A percentile compares a stretch with the other conserved stretches of the same genome.
Evolutionary conservation across 2,329 filamentous ascomycete genomes (phyloP).

Genomic region (Botrytis fragariae): DNA sequence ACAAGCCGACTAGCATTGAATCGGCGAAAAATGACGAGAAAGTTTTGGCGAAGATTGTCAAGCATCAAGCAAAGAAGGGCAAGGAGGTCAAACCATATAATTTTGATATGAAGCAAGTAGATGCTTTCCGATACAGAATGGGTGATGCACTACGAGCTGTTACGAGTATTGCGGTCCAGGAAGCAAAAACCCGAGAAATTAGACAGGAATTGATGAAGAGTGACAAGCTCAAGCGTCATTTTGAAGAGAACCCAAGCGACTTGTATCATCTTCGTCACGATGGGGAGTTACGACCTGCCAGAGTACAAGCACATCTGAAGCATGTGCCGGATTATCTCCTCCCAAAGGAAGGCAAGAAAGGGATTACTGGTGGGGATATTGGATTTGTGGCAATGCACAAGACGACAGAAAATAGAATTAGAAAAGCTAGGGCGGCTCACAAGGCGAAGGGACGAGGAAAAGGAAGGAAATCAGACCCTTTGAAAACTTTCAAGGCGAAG

Average conservation of each 20-base stretch:
- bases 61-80: conserved; percentile 73
- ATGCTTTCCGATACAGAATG: conserved; percentile 93
- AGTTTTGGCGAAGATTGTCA: conserved; percentile 74
- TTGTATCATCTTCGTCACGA: conserved; percentile 86
- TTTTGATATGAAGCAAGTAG: conserved; percentile 92
- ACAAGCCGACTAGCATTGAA: conserved; percentile 77
- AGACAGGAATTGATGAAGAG: conserved; percentile 87
- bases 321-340: conserved; percentile 93
- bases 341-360: conserved; percentile 70
- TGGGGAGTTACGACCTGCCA: conserved; percentile 76
- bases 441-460: conserved; percentile 50
- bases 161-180: conserved; percentile 83
- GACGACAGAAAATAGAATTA: conserved; percentile 45
- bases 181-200: conserved; percentile 84
- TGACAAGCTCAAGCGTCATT: conserved; percentile 91
- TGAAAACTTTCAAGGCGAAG: conserved; percentile 79
- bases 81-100: conserved; percentile 85
- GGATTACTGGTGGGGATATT: conserved; percentile 61
- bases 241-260: conserved; percentile 94
- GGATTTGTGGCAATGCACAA: conserved; percentile 73
- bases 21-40: conserved; percentile 81
- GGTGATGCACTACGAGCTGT: conserved; percentile 88
- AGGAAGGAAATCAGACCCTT: conserved; percentile 72
- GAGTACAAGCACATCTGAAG: conserved; percentile 85
- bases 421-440: conserved; percentile 44